Conservation (phyloP, 192 early-diverging fungal genomes). For the Chytriomyces hyalinus region DNA sequence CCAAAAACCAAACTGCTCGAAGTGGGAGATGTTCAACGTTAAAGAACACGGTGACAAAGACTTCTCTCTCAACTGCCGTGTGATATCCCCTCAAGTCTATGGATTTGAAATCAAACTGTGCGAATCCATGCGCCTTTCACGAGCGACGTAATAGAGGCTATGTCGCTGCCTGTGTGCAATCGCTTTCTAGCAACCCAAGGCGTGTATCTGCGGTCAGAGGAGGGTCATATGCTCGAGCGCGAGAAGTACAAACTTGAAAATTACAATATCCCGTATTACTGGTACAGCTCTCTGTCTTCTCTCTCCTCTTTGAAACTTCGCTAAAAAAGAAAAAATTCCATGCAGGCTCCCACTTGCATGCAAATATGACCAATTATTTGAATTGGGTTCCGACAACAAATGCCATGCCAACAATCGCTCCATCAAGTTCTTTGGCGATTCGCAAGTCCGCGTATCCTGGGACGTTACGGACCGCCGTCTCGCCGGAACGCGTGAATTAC, state of each 20-base stretch:
- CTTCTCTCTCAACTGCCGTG: slow-evolving; percentile 12
- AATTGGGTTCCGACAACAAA: slow-evolving; percentile 1
- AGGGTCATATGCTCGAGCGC: slow-evolving; percentile 1
- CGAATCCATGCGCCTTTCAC: neutral
- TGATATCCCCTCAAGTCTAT: neutral
- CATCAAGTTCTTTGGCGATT: slow-evolving; percentile 22
- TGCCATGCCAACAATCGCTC: slow-evolving; percentile 12
- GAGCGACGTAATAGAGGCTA: neutral
- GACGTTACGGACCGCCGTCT: slow-evolving; percentile 11
- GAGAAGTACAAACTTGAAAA: slow-evolving; percentile 29
- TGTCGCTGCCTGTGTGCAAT: slow-evolving; percentile 2
- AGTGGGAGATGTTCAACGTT: slow-evolving; percentile 13
- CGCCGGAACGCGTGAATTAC: neutral
- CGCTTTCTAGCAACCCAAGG: slow-evolving; percentile 7
- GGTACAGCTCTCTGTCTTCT: neutral
- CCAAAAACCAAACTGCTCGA: neutral
- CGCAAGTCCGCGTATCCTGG: slow-evolving; percentile 22
- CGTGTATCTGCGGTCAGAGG: slow-evolving; percentile 5
- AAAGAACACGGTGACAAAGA: slow-evolving; percentile 11
- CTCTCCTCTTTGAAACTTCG: neutral
- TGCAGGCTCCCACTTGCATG: slow-evolving; percentile 27
- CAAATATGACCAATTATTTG: slow-evolving; percentile 29
- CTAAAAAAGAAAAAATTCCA: neutral
- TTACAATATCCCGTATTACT: slow-evolving; percentile 16
- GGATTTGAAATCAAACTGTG: slow-evolving; percentile 13